Base-by-base conservation (phyloP, 805 yeast genomes). In the Nakazawaea wickerhamii region DNA sequence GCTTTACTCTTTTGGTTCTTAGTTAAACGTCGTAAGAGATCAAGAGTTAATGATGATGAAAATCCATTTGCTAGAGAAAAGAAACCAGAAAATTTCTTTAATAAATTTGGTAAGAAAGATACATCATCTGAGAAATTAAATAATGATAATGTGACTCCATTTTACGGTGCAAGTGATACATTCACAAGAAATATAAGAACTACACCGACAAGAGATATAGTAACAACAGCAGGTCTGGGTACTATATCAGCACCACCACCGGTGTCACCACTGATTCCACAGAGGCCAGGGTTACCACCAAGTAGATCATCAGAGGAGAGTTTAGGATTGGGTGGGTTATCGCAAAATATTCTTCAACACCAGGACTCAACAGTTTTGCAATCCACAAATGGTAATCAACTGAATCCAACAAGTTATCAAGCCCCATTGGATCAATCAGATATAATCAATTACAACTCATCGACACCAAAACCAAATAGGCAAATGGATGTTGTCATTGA, bases 1-100 rank as follows among this genome's bases (percentile, higher is more conserved):
- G 56, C 50, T 1, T 52, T 50, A 5, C 49, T 50, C 0, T 47
- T 57, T 7, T 60, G 66, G 49, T 64, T 65, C 49, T 51, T 65
- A 36, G 30, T 67, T 17, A 63, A 60, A 40, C 58, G 63, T 41
- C 50, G 53, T 32, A 25, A 46, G 31, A 49, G 49, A 15, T 59
- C 58, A 22, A 67, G 63, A 8, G 67, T 61, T 14, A 65, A 63
- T 36, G 70, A 65, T 32, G 70, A 66, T 45, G 70, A 64, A 46
- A 43, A 43, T 25, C 46, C 46, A 17, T 38, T 38, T 18, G 34
- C 19, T 7, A 19, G 38, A 13, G 39, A 40, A n/a, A 27, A 27
- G 20, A 28, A 27, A 14, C 31, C 28, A n/a, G 19, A 26, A 5
- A 15, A 10, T 17, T 36, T 36, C 3, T 21, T 32, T 17, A 25